A percentile compares a stretch with the other conserved stretches of the same genome.
Conservation (phyloP, 192 early-diverging fungal genomes). For the Podila epigama region DNA sequence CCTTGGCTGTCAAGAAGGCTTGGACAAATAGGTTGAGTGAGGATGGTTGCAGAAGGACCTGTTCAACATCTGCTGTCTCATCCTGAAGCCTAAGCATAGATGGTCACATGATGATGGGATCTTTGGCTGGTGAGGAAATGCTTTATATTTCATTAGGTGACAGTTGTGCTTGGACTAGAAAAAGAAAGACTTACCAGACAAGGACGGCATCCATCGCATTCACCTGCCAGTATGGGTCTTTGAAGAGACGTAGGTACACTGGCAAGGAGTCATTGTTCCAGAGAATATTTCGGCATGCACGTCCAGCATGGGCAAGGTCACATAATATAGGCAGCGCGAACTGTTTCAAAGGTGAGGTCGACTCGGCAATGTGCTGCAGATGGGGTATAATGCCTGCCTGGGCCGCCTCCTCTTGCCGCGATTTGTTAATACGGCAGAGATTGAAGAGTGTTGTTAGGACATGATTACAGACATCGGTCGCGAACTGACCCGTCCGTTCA, state of each 20-base stretch:
- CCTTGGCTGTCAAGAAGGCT: conserved; percentile 55
- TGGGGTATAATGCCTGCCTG: conserved; percentile 63
- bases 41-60: conserved; percentile 32
- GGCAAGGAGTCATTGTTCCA: conserved; percentile 55
- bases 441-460: conserved; percentile 66
- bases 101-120: too few species aligned
- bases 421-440: conserved; percentile 64
- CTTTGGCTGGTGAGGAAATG: too few species aligned
- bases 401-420: conserved; percentile 63
- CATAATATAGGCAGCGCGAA: conserved; percentile 69
- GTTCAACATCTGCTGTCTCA: conserved; percentile 49
- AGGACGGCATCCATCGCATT: conserved; percentile 67
- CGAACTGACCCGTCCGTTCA: conserved; percentile 17
- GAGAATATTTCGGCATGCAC: conserved; percentile 52
- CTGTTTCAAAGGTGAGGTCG: conserved; percentile 60
- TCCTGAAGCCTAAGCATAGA: conserved; percentile 54
- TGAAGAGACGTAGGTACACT: conserved; percentile 58
- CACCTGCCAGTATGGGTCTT: conserved; percentile 64
- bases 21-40: conserved; percentile 48
- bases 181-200: conserved; percentile 53
- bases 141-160: too few species aligned
- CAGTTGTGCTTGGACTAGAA: too few species aligned
- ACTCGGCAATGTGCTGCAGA: conserved; percentile 55
- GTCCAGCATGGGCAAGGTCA: conserved; percentile 65
- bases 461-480: conserved; percentile 62